phyloP scores from a whole-genome alignment of 192 early-diverging fungal species.

The Linnemannia zychae region DNA sequence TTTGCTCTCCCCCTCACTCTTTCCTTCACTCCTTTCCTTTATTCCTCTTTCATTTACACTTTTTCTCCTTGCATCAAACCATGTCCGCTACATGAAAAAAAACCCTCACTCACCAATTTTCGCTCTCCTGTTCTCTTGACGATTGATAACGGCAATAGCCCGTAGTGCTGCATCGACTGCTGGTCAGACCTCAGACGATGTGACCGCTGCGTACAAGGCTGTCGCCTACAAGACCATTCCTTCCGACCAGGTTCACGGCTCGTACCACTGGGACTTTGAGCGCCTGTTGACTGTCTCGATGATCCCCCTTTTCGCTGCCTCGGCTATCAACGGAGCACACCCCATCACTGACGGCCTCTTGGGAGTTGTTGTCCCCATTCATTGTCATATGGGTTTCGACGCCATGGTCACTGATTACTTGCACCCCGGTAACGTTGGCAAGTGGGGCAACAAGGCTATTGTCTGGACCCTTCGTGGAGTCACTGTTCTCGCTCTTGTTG shows the following conservation, averaged over 20 bases:
- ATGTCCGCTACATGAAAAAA: not conserved
- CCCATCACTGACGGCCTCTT: constrained; percentile 89
- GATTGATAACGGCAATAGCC: constrained; percentile 15
- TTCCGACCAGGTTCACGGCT: constrained; percentile 81
- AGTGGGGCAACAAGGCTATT: constrained; percentile 68
- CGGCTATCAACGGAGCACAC: constrained; percentile 79
- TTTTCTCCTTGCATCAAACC: too few relatives aligned
- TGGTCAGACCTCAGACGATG: constrained; percentile 22
- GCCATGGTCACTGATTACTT: constrained; percentile 86
- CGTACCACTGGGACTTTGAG: constrained; percentile 96
- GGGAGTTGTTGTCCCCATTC: constrained; percentile 90
- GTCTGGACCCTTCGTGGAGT: constrained; percentile 72
- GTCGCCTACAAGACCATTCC: constrained; percentile 59
- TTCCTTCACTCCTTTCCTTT: not conserved
- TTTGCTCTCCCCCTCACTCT: not conserved
- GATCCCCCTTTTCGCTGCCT: constrained; percentile 80
- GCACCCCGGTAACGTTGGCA: constrained; percentile 69
- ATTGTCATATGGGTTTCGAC: constrained; percentile 88
- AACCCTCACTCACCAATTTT: constrained; percentile 3
- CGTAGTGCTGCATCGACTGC: constrained; percentile 24
- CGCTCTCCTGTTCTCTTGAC: not conserved
- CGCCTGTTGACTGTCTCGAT: constrained; percentile 82
- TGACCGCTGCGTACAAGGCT: constrained; percentile 47
- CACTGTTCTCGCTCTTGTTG: constrained; percentile 82
- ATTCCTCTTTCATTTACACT: not conserved